Base-by-base conservation (phyloP, 2,329 filamentous ascomycete species). In the Mollisiaceae sp. region DNA sequence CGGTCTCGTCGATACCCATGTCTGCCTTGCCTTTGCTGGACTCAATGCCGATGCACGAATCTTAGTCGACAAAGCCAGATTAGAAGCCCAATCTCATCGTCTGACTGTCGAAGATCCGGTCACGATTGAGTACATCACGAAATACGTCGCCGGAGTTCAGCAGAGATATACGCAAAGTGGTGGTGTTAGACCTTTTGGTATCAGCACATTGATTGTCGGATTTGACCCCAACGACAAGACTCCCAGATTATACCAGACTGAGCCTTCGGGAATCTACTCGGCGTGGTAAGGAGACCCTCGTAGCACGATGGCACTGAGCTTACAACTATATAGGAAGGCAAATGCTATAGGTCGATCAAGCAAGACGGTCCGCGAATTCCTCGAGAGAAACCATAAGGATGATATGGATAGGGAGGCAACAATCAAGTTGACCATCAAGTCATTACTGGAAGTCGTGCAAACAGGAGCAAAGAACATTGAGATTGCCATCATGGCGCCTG, bases 381-480 rank as follows among this genome's bases (percentile, higher is more conserved):
- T 99, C 72, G 95, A 99, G 82, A 90, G 96, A 78, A 97, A 99
- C 83, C 97, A 99, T 86, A 97, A 97, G 85, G 93, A 96, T 75
- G 92, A 92, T 69, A 97, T 99, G 94, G 92, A 97, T 78, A 89
- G 94, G 70, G 93, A 97, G 82, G 90, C 93, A 74, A 98, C 96
- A 50, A 96, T 99, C 79, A 93, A 96, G 78, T 85, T 99, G 74
- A 95, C 95, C 8, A 96, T 99, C 84, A 99, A 99, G 85, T 99
- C 95, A 45, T 86, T 99, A 70, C 84, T 99, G 67, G 95, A 99
- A 80, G 95, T 99, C 62, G 95, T 99, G 68, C 95, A 99, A 82
- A 99, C 95, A 2, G 95, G 95, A 69, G 95, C 95, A 61, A 99
- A 99, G 89, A 99, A 99, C 81, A 99, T 99, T 76, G 95, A 99